Conservation (phyloP, 2,329 filamentous ascomycete genomes). For the Calonectria crousiana region DNA sequence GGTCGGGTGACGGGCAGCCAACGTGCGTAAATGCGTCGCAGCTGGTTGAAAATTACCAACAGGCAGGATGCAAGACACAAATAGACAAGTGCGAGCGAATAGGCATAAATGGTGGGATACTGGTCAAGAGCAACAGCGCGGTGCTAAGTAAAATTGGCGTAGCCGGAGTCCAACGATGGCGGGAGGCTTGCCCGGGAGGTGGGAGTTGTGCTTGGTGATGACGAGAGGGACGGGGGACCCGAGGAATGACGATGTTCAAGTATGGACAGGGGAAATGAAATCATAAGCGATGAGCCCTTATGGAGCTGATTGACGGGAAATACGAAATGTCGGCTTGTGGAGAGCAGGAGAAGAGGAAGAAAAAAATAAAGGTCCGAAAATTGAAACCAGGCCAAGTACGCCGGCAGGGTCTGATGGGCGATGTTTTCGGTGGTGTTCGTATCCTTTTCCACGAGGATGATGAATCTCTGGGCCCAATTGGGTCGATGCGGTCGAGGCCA, state of each 20-base stretch:
- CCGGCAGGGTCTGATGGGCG: background rate
- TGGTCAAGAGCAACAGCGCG: background rate
- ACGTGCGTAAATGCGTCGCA: background rate
- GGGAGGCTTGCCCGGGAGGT: background rate
- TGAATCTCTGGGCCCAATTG: conserved; percentile 18
- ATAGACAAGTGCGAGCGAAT: background rate
- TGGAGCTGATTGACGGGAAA: background rate
- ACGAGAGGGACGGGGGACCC: background rate
- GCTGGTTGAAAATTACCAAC: background rate
- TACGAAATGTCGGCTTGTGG: background rate
- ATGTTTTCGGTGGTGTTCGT: conserved; percentile 9
- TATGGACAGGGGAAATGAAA: background rate
- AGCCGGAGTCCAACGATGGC: background rate
- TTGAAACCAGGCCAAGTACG: background rate
- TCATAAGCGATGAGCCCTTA: background rate
- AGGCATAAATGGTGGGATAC: background rate
- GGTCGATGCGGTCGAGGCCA: conserved; percentile 18
- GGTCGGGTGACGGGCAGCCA: background rate
- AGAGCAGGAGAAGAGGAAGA: background rate
- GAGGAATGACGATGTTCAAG: conserved; percentile 19
- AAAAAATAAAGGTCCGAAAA: background rate
- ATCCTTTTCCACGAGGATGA: conserved; percentile 9
- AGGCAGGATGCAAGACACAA: background rate
- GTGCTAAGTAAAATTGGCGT: conserved; percentile 1
- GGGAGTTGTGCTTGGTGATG: background rate